Evolutionary conservation across 345 rosid species (phyloP).

Genomic region (Arabidopsis arenosa): DNA sequence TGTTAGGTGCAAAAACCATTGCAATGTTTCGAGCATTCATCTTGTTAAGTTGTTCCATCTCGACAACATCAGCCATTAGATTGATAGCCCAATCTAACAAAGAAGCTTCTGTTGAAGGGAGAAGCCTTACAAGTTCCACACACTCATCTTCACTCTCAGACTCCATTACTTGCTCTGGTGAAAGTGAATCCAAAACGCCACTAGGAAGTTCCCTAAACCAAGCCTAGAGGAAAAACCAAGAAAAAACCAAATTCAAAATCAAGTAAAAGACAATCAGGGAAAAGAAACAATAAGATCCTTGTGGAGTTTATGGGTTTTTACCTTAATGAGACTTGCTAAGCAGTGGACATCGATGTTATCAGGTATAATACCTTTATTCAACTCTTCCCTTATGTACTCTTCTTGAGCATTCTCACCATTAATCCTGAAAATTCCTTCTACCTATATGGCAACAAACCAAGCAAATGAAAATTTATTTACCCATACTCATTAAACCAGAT

Average conservation of each 20-base stretch:
- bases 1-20: conserved; percentile 98
- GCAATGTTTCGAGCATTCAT: conserved; percentile 98
- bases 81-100: conserved; percentile 90
- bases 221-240: conserved; percentile 59
- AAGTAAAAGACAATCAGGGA: background rate
- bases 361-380: conserved; percentile 82
- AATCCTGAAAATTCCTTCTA: conserved; percentile 96
- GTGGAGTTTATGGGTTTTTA: conserved; percentile 21
- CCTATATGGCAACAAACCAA: conserved; percentile 51
- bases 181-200: conserved; percentile 84
- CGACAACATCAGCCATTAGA: conserved; percentile 96
- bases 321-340: conserved; percentile 98
- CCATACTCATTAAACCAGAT: background rate
- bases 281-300: background rate
- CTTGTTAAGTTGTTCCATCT: conserved; percentile 82
- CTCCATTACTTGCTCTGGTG: conserved; percentile 88
- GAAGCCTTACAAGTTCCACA: conserved; percentile 71
- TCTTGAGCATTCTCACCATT: conserved; percentile 92
- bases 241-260: background rate
- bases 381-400: conserved; percentile 83
- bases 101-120: conserved; percentile 92
- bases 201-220: conserved; percentile 99
- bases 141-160: conserved; percentile 92
- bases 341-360: conserved; percentile 85
- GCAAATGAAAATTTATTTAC: background rate